A percentile compares a stretch with the other conserved stretches of the same genome.
Conservation (phyloP, 768 basidiomycete species). For the Atractiella rhizophila region DNA sequence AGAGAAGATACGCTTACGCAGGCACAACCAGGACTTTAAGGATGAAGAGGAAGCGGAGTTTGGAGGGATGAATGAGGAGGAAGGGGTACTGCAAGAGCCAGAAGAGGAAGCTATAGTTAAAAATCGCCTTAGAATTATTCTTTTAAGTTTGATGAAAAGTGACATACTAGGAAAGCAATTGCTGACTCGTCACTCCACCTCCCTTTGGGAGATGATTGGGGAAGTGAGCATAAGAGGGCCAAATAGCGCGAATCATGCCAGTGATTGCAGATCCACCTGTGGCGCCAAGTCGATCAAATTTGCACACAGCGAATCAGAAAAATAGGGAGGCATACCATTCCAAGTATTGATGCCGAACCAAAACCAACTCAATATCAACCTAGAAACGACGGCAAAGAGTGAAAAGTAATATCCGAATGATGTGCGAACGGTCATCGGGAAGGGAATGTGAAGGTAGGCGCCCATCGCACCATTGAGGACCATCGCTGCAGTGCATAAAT, state of each 20-base stretch:
- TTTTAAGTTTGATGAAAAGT: too few species aligned
- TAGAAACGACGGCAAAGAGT: neutral
- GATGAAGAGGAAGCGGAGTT: conserved; percentile 13
- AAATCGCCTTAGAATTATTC: too few species aligned
- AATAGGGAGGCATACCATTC: too few species aligned
- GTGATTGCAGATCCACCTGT: conserved; percentile 10
- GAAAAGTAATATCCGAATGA: neutral
- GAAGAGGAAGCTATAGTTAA: conserved; percentile 7
- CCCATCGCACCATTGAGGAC: neutral
- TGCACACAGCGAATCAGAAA: too few species aligned
- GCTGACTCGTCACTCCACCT: conserved; percentile 12
- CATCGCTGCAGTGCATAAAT: neutral
- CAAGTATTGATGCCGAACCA: too few species aligned
- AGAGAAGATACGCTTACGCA: too few species aligned
- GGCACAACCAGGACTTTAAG: too few species aligned
- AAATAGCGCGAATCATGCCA: conserved; percentile 12
- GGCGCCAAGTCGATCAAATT: too few species aligned
- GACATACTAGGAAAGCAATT: conserved; percentile 9
- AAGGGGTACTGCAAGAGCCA: conserved; percentile 10
- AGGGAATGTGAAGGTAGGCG: neutral
- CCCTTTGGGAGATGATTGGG: conserved; percentile 16
- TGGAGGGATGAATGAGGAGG: conserved; percentile 12
- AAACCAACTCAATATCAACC: neutral
- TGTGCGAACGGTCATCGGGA: neutral
- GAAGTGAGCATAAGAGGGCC: conserved; percentile 13